These are phyloP conservation scores for Colletotrichum caudatum DNA, from an alignment of 2,329 filamentous ascomycete species.

Conservation along the genomic window DNA sequence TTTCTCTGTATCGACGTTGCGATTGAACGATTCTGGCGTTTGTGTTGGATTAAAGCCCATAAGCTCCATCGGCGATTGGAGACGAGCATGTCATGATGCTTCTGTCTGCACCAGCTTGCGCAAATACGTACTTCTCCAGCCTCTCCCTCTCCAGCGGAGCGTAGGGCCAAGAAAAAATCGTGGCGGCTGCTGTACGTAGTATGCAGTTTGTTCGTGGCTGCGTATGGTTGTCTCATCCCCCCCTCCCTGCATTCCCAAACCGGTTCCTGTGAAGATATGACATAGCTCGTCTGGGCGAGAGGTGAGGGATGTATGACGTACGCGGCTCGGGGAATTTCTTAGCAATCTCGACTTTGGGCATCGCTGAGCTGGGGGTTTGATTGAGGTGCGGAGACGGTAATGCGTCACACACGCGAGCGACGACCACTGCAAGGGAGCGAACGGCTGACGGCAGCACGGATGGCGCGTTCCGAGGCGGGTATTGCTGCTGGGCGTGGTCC, in stretches of 20 bases:
- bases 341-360: not conserved
- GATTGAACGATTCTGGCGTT: slow-evolving; percentile 24
- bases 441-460: slow-evolving; percentile 15
- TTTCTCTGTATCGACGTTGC: slow-evolving; percentile 18
- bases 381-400: slow-evolving; percentile 30
- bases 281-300: slow-evolving; percentile 24
- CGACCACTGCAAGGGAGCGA: not conserved
- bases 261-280: slow-evolving; percentile 33
- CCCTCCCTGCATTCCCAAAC: slow-evolving; percentile 18
- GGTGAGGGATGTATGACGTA: slow-evolving; percentile 31
- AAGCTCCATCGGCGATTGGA: slow-evolving; percentile 16
- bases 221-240: slow-evolving; percentile 18
- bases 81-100: slow-evolving; percentile 36
- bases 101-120: not conserved
- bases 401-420: slow-evolving; percentile 31
- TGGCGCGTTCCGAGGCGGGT: slow-evolving; percentile 27
- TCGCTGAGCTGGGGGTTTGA: slow-evolving; percentile 15
- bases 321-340: slow-evolving; percentile 34
- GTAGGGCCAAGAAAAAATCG: slow-evolving; percentile 18
- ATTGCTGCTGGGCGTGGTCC: slow-evolving; percentile 10
- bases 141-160: slow-evolving; percentile 3
- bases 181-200: slow-evolving; percentile 24
- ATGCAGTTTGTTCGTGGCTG: not conserved
- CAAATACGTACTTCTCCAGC: slow-evolving; percentile 12
- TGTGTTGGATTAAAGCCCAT: not conserved